These are phyloP conservation scores for Mortierella sp. DNA, from an alignment of 371 early-diverging fungal species.

Conservation along the genomic window DNA sequence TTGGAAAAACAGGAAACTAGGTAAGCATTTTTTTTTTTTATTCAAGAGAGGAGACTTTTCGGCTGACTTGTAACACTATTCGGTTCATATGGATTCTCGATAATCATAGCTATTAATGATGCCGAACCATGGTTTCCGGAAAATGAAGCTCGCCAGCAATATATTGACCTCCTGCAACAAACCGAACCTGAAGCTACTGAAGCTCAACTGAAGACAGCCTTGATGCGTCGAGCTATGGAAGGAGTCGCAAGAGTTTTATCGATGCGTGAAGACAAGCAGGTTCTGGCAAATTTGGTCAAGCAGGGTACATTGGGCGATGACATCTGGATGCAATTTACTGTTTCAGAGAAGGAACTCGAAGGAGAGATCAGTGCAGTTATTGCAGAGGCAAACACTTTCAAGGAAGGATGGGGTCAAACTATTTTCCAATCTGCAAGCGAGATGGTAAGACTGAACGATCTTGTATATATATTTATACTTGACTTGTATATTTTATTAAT, in stretches of 20 bases:
- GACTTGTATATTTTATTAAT: not conserved
- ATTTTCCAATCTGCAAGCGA: slow-evolving; percentile 89
- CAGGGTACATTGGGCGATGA: slow-evolving; percentile 92
- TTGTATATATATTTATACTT: not conserved
- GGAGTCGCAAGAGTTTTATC: slow-evolving; percentile 81
- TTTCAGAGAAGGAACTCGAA: slow-evolving; percentile 89
- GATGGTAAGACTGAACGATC: slow-evolving; percentile 61
- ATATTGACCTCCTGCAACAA: slow-evolving; percentile 74
- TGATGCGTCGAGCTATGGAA: slow-evolving; percentile 89
- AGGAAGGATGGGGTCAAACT: slow-evolving; percentile 87
- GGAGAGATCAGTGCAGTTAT: slow-evolving; percentile 84
- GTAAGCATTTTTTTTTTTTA: slow-evolving; percentile 19
- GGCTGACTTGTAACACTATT: not conserved
- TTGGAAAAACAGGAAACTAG: slow-evolving; percentile 52
- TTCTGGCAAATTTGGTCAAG: slow-evolving; percentile 81
- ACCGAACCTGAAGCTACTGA: slow-evolving; percentile 70
- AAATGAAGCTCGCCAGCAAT: slow-evolving; percentile 75
- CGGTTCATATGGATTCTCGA: too few relatives aligned
- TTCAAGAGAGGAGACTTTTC: not conserved
- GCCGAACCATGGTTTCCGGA: slow-evolving; percentile 81
- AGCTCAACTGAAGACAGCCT: slow-evolving; percentile 77
- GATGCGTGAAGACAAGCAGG: slow-evolving; percentile 88
- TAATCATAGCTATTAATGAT: slow-evolving; percentile 41
- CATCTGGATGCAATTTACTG: slow-evolving; percentile 81
- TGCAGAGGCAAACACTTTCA: slow-evolving; percentile 85